A percentile compares a stretch with the other conserved stretches of the same genome.
Evolutionary conservation across 1,284 basidiomycete species (phyloP).

Genomic region (Ustilago shanxiensis): DNA sequence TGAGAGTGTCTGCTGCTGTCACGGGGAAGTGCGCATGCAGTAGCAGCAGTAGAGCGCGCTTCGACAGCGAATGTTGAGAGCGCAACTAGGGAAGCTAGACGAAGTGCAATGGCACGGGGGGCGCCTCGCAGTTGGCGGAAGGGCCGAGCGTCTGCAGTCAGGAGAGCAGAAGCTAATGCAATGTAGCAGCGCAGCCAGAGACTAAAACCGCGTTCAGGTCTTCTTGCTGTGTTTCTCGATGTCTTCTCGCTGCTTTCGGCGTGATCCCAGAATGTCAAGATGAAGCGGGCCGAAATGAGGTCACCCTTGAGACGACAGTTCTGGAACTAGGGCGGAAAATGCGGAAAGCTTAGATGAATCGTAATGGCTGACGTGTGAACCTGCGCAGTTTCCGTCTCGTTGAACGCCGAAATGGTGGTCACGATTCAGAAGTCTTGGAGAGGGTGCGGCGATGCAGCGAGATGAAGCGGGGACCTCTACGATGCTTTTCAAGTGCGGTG

Average conservation of each 20-base stretch:
- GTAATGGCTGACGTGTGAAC: slow-evolving; percentile 6
- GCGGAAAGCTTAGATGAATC: background rate
- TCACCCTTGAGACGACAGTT: too few species aligned
- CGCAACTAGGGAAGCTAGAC: too few species aligned
- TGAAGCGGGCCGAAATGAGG: slow-evolving; percentile 17
- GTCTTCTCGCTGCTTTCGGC: background rate
- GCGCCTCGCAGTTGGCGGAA: slow-evolving; percentile 9
- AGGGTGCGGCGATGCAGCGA: background rate
- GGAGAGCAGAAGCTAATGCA: slow-evolving; percentile 4
- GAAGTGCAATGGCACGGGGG: too few species aligned
- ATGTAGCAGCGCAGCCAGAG: slow-evolving; percentile 13
- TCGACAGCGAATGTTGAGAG: background rate
- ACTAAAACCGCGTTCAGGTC: slow-evolving; percentile 8
- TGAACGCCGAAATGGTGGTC: slow-evolving; percentile 8
- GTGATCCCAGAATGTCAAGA: slow-evolving; percentile 1
- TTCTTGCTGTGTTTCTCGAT: background rate
- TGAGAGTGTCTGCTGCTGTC: background rate
- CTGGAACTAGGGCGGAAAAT: background rate
- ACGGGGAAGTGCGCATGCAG: slow-evolving; percentile 2
- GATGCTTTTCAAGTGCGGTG: background rate
- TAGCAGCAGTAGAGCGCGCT: background rate
- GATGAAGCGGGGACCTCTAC: slow-evolving; percentile 6
- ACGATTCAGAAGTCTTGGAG: background rate
- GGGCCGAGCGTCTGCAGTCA: slow-evolving; percentile 6
- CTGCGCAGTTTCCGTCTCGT: background rate